Percentiles rank a stretch among this genome's conserved stretches.
Conservation (phyloP, 805 yeast species). For the Clavispora phyllophila region DNA sequence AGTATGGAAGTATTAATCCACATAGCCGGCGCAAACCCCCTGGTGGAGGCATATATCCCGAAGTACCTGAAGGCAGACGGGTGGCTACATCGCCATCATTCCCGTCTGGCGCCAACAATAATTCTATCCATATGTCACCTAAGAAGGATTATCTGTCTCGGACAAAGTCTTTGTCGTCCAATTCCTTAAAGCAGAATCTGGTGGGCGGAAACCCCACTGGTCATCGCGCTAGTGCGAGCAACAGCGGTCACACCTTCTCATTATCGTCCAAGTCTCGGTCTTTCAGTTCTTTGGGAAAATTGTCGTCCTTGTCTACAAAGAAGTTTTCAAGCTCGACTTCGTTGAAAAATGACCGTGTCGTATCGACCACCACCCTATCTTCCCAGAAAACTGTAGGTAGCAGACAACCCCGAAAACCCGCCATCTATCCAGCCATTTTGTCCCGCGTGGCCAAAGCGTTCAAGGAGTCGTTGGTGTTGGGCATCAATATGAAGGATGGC, state of each 20-base stretch:
- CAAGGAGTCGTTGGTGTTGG: constrained; percentile 60
- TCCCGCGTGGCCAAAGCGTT: constrained; percentile 81
- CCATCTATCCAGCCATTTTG: constrained; percentile 83
- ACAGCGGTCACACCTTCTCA: constrained; percentile 13
- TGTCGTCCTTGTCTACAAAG: constrained; percentile 38
- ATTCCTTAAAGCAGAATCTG: constrained; percentile 12
- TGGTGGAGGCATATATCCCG: constrained; percentile 10
- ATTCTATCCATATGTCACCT: not conserved
- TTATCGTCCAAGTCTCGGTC: constrained; percentile 38
- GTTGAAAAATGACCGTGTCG: constrained; percentile 26
- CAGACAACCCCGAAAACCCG: constrained; percentile 45
- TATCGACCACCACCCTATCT: constrained; percentile 21
- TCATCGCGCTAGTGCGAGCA: constrained; percentile 5
- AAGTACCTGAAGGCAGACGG: constrained; percentile 13
- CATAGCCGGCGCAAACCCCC: constrained; percentile 7
- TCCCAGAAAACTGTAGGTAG: constrained; percentile 38
- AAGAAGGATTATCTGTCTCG: constrained; percentile 5
- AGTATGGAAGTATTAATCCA: not conserved
- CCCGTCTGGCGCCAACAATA: constrained; percentile 1
- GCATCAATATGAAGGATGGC: constrained; percentile 85
- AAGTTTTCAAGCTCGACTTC: constrained; percentile 33
- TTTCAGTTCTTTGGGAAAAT: constrained; percentile 36
- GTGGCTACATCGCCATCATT: constrained; percentile 28
- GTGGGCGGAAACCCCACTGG: not conserved
- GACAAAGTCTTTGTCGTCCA: constrained; percentile 27